Base-by-base conservation (phyloP, 2,329 filamentous ascomycete species). In the Pseudogymnoascus sp. region DNA sequence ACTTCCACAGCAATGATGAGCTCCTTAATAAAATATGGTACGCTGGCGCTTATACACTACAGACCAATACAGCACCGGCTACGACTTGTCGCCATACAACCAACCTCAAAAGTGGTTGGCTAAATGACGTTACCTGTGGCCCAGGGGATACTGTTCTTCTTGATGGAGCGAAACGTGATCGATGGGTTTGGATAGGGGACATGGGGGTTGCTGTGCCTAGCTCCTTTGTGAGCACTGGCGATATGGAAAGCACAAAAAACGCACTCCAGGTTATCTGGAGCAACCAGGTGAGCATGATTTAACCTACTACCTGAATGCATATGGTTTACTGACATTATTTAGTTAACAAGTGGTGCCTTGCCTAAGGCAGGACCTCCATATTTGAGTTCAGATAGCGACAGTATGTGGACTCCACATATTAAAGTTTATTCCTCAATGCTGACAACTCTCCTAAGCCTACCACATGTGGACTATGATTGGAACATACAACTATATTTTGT, bases 151-250 rank as follows among this genome's bases (percentile, higher is more conserved):
- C 65, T 13, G 29, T 68, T n/a, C 68, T 68, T 31, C 40, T 70
- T 15, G 82, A 85, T 67, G 82, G 82, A n/a, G 80, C 82, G 0
- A 85, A 85, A 70, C 76, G 82, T 35, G 82, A 85, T 67, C 76
- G 80, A 5, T 72, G 82, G 23, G 79, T 85, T 3, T 86, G 82
- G 82, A 80, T 83, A 7, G 83, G 83, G 1, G 83, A 86, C 37
- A 81, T 85, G 76, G 78, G 79, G 2, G 81, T 84, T 53, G 78
- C 80, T 0, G 76, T 81, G 0, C 81, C 82, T 1, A 77, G 74
- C 7, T 74, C 81, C 1, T 78, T 80, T 15, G 77, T 83, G 2
- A 80, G 79, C 6, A 80, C 79, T 0, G 78, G 80, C 2, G 72
- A 74, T 19, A 70, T 82, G 2, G 74, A 80, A 40, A 77, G 76